Evolutionary conservation across 371 early-diverging fungal species (phyloP).

Genomic region (Actinomucor elegans): DNA sequence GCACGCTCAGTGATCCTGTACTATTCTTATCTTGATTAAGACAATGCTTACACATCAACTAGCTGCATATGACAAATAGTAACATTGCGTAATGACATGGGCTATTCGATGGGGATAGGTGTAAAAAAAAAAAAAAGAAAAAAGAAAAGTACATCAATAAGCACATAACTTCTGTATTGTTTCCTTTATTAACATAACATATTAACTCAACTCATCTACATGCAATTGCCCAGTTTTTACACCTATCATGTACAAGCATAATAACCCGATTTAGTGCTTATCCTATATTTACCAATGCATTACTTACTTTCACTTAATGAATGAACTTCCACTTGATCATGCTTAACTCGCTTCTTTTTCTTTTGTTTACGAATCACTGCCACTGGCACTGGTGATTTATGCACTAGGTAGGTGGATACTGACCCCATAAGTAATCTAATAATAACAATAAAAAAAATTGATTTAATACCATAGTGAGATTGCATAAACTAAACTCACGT

Average conservation of each 20-base stretch:
- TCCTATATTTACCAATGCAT: background rate
- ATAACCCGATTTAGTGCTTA: background rate
- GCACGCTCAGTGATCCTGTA: too few relatives aligned
- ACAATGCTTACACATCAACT: too few relatives aligned
- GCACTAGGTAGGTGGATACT: slow-evolving; percentile 21
- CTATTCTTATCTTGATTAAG: too few relatives aligned
- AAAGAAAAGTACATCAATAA: background rate
- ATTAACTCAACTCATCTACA: slow-evolving; percentile 34
- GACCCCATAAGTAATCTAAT: slow-evolving; percentile 21
- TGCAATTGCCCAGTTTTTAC: slow-evolving; percentile 30
- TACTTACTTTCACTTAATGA: slow-evolving; percentile 37
- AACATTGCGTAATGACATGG: too few relatives aligned
- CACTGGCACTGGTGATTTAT: slow-evolving; percentile 51
- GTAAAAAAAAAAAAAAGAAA: slow-evolving; percentile 3
- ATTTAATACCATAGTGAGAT: background rate
- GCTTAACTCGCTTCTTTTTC: slow-evolving; percentile 33
- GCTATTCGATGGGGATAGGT: background rate
- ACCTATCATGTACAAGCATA: slow-evolving; percentile 11
- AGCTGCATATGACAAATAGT: too few relatives aligned
- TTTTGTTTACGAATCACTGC: slow-evolving; percentile 53
- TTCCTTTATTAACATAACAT: slow-evolving; percentile 19
- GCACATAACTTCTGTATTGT: background rate
- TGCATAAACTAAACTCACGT: slow-evolving; percentile 3
- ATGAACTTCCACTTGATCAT: slow-evolving; percentile 15
- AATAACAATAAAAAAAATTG: too few relatives aligned